A percentile compares a stretch with the other conserved stretches of the same genome.
phyloP scores from a whole-genome alignment of 2,329 filamentous ascomycete species.

The Volutella citrinella region DNA sequence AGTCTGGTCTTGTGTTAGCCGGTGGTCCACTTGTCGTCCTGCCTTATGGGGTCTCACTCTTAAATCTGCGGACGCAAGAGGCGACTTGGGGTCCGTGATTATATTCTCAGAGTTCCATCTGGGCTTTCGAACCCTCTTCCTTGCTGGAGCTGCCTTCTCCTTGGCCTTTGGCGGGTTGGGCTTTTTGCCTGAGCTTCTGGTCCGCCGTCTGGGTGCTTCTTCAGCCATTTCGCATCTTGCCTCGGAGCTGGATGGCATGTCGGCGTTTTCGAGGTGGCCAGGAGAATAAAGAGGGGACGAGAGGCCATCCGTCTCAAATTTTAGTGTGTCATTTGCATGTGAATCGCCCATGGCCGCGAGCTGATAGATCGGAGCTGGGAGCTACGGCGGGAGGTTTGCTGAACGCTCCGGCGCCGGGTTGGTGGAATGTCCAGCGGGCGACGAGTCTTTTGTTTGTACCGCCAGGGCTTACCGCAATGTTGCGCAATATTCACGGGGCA shows the following conservation, averaged over 20 bases:
- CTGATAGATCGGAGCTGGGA: no score
- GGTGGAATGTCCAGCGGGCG: no score
- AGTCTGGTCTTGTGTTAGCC: constrained; percentile 29
- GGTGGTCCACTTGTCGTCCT: background rate
- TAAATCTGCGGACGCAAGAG: constrained; percentile 36
- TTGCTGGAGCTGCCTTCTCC: constrained; percentile 20
- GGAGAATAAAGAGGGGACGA: constrained; percentile 18
- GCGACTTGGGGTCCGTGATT: constrained; percentile 35
- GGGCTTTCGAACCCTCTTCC: constrained; percentile 25
- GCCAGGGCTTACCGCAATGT: no score
- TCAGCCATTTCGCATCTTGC: constrained; percentile 1
- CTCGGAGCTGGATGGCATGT: constrained; percentile 5
- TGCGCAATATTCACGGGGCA: no score
- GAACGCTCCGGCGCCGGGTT: no score
- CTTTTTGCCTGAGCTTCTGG: constrained; percentile 4
- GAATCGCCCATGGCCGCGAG: no score
- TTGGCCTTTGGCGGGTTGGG: constrained; percentile 17
- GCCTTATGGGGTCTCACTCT: constrained; percentile 26
- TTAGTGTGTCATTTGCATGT: no score
- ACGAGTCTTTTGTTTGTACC: no score
- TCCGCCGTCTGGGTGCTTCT: background rate
- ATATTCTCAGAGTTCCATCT: constrained; percentile 36
- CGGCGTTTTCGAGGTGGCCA: no score
- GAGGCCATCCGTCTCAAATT: no score
- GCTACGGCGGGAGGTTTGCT: no score